phyloP scores from a whole-genome alignment of 108 stramenopile species.

The Fistulifera pelliculosa region DNA sequence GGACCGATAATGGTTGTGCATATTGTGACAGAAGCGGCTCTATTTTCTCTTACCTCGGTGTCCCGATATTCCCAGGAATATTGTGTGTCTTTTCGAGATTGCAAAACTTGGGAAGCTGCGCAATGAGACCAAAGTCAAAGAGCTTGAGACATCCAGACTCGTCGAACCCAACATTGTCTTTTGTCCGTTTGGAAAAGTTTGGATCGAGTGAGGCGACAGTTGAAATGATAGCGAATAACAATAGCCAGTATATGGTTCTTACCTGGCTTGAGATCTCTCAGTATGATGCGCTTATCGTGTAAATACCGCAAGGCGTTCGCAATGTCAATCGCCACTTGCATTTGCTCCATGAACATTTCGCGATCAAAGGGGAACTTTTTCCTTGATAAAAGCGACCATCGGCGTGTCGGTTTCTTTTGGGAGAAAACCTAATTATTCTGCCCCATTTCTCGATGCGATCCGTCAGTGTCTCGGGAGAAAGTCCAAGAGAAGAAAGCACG shows the following conservation, averaged over 20 bases:
- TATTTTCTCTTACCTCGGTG: conserved; percentile 86
- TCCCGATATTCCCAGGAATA: conserved; percentile 46
- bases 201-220: conserved; percentile 10
- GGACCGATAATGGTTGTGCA: too few species aligned
- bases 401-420: background rate
- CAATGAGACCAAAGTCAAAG: conserved; percentile 64
- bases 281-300: conserved; percentile 33
- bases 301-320: conserved; percentile 30
- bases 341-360: conserved; percentile 11
- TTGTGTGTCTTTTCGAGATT: conserved; percentile 39
- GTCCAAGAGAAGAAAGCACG: conserved; percentile 53
- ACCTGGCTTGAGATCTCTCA: conserved; percentile 53
- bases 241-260: background rate
- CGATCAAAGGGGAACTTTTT: background rate
- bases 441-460: conserved; percentile 21
- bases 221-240: too few species aligned
- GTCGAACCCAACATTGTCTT: conserved; percentile 42
- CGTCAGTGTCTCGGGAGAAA: conserved; percentile 32
- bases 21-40: too few species aligned
- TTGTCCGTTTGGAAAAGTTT: conserved; percentile 31
- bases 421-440: too few species aligned
- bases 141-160: conserved; percentile 26
- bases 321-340: conserved; percentile 35
- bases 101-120: conserved; percentile 29
- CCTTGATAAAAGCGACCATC: conserved; percentile 8